Base-by-base conservation (phyloP, 2,329 filamentous ascomycete species). In the Furcasterigmium furcatum region DNA sequence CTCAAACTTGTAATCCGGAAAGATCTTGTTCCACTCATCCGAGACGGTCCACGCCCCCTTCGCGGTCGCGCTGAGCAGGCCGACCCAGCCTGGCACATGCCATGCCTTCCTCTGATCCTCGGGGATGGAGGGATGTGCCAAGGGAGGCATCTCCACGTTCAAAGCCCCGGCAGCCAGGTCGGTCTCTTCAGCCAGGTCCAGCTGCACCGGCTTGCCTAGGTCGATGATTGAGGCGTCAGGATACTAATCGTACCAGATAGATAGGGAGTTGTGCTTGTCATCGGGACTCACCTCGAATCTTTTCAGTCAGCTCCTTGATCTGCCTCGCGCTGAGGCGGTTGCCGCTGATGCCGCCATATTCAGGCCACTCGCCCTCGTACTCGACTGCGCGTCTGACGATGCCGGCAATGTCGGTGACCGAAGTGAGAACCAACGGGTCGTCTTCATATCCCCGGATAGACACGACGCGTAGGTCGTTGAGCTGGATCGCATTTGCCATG, bases 391-490 rank as follows among this genome's bases (percentile, higher is more conserved):
- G 45, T 14, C 55, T 59, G 16, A 71, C 64, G 4, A 69, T 58
- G 14, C 55, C 55, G 21, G 57, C 62, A 4, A 71, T 46, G 43
- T 72, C 68, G 19, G 58, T 44, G 5, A 64, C 56, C 1, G 63
- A 60, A 6, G 63, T 69, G 14, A 64, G 44, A 2, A 58, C 65
- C 6, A 70, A 46, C 9, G 36, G 35, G 14, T 41, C 49, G 14
- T 67, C 54, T 2, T 63, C 59, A 16, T 12, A 19, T 9, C 67
- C 71, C 0, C 73, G 65, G 1, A 73, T 48, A 2, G 70, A 46
- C 2, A 78, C 62, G 1, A 67, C 72, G 12, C 71, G 70, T 1
- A 64, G 58, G 6, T 64, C 57, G 12, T 67, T n/a, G 25, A 71
- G 68, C 4, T 43, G 38, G 43, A 67, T 55, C 2, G 50, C 51